phyloP scores from a whole-genome alignment of 805 yeast species.

The Ogataea methanolica region DNA sequence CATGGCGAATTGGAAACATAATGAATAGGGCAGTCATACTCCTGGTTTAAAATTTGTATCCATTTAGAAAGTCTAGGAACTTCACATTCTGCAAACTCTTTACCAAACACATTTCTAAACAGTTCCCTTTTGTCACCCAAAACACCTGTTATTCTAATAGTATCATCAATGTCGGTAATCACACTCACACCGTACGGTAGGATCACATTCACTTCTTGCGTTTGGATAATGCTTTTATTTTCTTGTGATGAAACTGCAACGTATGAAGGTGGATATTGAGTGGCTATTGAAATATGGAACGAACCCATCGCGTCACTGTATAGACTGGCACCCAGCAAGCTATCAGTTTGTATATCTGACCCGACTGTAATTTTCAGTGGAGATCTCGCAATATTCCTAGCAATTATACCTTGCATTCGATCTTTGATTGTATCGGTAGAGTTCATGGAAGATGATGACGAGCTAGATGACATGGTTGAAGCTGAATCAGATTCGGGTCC shows the following conservation, averaged over 20 bases:
- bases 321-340: slow-evolving; percentile 29
- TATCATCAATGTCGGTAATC: slow-evolving; percentile 92
- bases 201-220: slow-evolving; percentile 42
- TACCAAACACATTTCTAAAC: slow-evolving; percentile 71
- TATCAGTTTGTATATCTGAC: slow-evolving; percentile 35
- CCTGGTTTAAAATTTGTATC: slow-evolving; percentile 49
- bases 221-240: slow-evolving; percentile 44
- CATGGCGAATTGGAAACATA: slow-evolving; percentile 96
- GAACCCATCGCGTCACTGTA: slow-evolving; percentile 66
- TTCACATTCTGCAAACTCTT: slow-evolving; percentile 60
- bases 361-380: slow-evolving; percentile 53
- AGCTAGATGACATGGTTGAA: slow-evolving; percentile 14
- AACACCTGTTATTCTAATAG: slow-evolving; percentile 87
- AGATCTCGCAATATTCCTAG: slow-evolving; percentile 57
- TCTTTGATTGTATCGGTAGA: slow-evolving; percentile 42
- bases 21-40: slow-evolving; percentile 54
- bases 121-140: slow-evolving; percentile 81
- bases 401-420: slow-evolving; percentile 66
- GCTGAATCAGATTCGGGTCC: slow-evolving; percentile 17
- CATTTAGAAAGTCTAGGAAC: slow-evolving; percentile 73
- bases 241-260: slow-evolving; percentile 45
- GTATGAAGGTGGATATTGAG: slow-evolving; percentile 57
- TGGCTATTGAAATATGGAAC: slow-evolving; percentile 48
- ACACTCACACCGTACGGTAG: slow-evolving; percentile 53
- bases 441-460: slow-evolving; percentile 7